phyloP scores from a whole-genome alignment of 495 filamentous ascomycete species.

The Penicillium arizonense region DNA sequence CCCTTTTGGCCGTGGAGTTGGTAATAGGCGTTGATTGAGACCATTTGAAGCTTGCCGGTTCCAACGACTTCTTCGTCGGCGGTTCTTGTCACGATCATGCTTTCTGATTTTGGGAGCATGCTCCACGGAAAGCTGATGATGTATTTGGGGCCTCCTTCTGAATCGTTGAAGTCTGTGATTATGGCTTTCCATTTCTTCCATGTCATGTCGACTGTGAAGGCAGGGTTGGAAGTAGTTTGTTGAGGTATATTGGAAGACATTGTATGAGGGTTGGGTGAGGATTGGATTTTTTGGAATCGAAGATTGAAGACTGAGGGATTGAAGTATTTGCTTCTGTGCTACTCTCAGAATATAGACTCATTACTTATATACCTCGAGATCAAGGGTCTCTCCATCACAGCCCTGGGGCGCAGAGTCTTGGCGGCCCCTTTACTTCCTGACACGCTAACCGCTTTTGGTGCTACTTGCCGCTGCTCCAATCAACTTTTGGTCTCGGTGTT shows the following conservation, averaged over 20 bases:
- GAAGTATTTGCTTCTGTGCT: no score
- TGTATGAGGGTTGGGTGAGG: not conserved
- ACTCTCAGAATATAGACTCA: no score
- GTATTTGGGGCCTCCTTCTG: slow-evolving; percentile 15
- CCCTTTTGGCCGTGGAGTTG: slow-evolving; percentile 20
- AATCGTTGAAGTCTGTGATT: slow-evolving; percentile 14
- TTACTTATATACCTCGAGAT: not conserved
- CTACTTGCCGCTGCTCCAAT: not conserved
- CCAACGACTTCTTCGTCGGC: slow-evolving; percentile 17
- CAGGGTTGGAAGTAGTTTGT: slow-evolving; percentile 2
- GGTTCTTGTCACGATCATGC: slow-evolving; percentile 11
- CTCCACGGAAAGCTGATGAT: slow-evolving; percentile 16
- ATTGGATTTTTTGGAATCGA: not conserved
- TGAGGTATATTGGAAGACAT: not conserved
- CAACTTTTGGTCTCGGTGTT: not conserved
- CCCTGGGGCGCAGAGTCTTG: slow-evolving; percentile 1
- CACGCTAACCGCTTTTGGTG: slow-evolving; percentile 3
- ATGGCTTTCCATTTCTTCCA: slow-evolving; percentile 27
- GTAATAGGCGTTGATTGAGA: slow-evolving; percentile 32
- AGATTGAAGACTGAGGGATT: no score
- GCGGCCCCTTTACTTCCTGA: not conserved
- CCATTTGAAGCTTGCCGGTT: slow-evolving; percentile 17
- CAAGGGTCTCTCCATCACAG: not conserved
- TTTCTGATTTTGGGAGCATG: not conserved
- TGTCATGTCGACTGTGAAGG: slow-evolving; percentile 24